A percentile compares a stretch with the other conserved stretches of the same genome.
These are phyloP conservation scores for Mollisia scopiformis DNA, from an alignment of 2,329 filamentous ascomycete species.

Conservation along the genomic window DNA sequence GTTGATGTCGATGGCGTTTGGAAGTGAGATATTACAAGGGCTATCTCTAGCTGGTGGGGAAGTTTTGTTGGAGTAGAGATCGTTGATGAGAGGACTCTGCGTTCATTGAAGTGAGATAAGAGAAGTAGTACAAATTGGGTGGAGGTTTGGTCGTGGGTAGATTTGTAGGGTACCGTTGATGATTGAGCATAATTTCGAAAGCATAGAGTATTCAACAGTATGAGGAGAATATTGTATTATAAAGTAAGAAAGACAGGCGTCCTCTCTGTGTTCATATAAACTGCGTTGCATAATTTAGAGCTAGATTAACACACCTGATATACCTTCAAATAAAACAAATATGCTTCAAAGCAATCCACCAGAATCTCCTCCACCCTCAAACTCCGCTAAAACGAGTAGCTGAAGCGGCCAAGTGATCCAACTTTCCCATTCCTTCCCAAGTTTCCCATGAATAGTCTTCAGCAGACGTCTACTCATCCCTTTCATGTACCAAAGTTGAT, in stretches of 20 bases:
- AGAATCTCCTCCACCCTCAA: not conserved
- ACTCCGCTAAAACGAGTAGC: conserved; percentile 16
- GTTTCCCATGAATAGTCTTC: conserved; percentile 31
- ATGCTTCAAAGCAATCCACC: not conserved
- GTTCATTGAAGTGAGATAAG: not conserved
- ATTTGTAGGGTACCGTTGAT: too few species aligned
- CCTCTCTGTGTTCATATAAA: not conserved
- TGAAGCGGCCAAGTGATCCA: conserved; percentile 27
- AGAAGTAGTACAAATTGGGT: not conserved
- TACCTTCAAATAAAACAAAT: not conserved
- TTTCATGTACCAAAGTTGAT: conserved; percentile 25
- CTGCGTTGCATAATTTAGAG: not conserved
- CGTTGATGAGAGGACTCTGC: not conserved
- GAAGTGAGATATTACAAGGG: conserved; percentile 61
- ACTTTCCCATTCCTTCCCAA: conserved; percentile 20
- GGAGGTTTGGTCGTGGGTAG: not conserved
- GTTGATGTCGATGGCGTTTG: conserved; percentile 64
- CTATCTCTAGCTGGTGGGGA: conserved; percentile 48
- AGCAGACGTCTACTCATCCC: conserved; percentile 42
- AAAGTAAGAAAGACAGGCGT: not conserved
- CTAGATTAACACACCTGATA: not conserved
- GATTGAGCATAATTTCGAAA: too few species aligned
- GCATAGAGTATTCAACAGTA: not conserved
- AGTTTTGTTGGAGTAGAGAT: not conserved
- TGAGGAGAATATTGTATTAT: not conserved